These are phyloP conservation scores for Verticillium alfalfae DNA, from an alignment of 2,329 filamentous ascomycete species.

Conservation along the genomic window DNA sequence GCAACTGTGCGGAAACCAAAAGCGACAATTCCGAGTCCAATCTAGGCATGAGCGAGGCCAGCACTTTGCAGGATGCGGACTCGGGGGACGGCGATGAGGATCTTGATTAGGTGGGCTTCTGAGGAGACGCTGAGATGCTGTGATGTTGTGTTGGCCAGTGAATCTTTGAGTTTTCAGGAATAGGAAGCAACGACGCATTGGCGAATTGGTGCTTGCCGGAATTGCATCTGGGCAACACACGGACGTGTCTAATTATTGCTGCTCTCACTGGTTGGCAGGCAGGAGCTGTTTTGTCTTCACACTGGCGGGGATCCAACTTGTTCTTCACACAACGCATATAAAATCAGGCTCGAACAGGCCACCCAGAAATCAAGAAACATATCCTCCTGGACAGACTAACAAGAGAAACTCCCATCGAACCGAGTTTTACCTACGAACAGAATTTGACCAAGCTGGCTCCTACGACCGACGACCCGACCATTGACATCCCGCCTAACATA, in stretches of 20 bases:
- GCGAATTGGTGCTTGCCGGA: too few species aligned
- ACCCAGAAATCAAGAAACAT: not conserved
- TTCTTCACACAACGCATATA: too few species aligned
- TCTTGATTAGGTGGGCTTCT: slow-evolving; percentile 16
- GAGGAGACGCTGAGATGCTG: not conserved
- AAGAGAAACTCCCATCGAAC: not conserved
- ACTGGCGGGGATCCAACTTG: too few species aligned
- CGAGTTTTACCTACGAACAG: too few species aligned
- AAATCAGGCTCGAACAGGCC: too few species aligned
- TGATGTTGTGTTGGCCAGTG: not conserved
- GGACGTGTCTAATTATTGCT: too few species aligned
- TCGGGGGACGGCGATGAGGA: slow-evolving; percentile 17
- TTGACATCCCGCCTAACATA: not conserved
- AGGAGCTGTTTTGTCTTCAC: not conserved
- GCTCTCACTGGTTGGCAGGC: too few species aligned
- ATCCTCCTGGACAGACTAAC: not conserved
- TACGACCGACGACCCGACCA: not conserved
- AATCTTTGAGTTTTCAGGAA: not conserved
- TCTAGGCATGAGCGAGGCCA: slow-evolving; percentile 17
- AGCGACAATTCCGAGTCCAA: slow-evolving; percentile 18
- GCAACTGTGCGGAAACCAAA: slow-evolving; percentile 20
- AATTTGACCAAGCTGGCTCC: too few species aligned
- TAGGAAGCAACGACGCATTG: not conserved
- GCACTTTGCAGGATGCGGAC: slow-evolving; percentile 13
- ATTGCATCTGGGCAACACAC: too few species aligned